These are phyloP conservation scores for Aureobasidium leucospermi DNA, from an alignment of 2,329 filamentous ascomycete genomes.

Conservation along the genomic window DNA sequence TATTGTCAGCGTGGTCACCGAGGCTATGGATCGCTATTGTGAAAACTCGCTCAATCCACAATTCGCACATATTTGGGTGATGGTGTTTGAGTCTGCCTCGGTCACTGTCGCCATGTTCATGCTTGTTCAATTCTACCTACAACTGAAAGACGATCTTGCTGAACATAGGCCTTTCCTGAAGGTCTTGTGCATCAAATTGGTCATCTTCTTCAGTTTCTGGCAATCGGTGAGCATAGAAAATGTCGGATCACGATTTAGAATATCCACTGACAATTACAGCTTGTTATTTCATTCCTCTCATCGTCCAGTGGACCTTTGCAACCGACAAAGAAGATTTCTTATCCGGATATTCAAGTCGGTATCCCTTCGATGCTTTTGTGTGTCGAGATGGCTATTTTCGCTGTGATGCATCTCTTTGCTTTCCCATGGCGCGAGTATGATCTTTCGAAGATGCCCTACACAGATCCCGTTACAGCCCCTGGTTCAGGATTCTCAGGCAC, in stretches of 20 bases:
- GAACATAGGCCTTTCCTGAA: constrained; percentile 70
- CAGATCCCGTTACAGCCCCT: constrained; percentile 23
- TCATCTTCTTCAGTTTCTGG: constrained; percentile 90
- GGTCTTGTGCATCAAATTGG: constrained; percentile 78
- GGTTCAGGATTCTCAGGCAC: constrained; percentile 19
- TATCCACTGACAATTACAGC: constrained; percentile 24
- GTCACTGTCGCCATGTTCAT: constrained; percentile 85
- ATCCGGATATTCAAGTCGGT: constrained; percentile 72
- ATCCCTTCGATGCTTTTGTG: constrained; percentile 72
- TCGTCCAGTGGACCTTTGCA: constrained; percentile 57
- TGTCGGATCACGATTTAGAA: neutral
- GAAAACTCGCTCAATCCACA: constrained; percentile 68
- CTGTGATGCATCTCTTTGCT: constrained; percentile 71
- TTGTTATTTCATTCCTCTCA: constrained; percentile 54
- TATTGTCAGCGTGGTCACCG: constrained; percentile 64
- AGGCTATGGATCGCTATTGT: constrained; percentile 66
- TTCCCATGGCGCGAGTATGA: constrained; percentile 71
- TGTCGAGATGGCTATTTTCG: constrained; percentile 77
- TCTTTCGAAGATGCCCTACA: constrained; percentile 21
- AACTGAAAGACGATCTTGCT: constrained; percentile 61
- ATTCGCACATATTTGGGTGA: constrained; percentile 80
- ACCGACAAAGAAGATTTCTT: constrained; percentile 54
- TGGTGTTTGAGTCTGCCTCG: constrained; percentile 61
- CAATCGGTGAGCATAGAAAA: constrained; percentile 45
- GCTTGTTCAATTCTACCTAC: constrained; percentile 78